Evolutionary conservation across 2,329 filamentous ascomycete species (phyloP).

Genomic region (Mycosphaerella sp.): DNA sequence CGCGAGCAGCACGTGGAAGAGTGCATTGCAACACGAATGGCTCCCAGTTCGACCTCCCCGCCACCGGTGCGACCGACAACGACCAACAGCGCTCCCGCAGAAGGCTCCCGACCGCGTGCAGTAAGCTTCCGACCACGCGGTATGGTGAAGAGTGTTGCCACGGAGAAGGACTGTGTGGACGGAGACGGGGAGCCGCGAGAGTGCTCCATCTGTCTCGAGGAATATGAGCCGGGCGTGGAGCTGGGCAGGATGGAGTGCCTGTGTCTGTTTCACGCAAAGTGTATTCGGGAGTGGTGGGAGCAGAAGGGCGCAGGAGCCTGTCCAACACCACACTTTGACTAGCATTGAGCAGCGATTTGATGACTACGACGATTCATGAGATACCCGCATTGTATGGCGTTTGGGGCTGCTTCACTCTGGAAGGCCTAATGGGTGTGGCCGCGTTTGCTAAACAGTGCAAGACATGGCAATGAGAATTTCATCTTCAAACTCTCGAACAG

Average conservation of each 20-base stretch:
- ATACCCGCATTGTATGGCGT: not conserved
- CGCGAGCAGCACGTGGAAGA: slow-evolving; percentile 41
- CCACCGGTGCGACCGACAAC: slow-evolving; percentile 15
- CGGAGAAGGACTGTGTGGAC: slow-evolving; percentile 57
- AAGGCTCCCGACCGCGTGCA: slow-evolving; percentile 20
- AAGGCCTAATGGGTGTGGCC: no score
- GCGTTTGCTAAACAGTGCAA: no score
- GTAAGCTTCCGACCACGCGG: slow-evolving; percentile 33
- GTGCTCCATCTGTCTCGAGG: slow-evolving; percentile 60
- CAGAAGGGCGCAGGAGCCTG: slow-evolving; percentile 50
- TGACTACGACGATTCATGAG: not conserved
- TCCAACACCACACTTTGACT: slow-evolving; percentile 43
- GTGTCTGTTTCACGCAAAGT: slow-evolving; percentile 57
- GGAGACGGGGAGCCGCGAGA: slow-evolving; percentile 47
- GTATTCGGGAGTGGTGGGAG: slow-evolving; percentile 56
- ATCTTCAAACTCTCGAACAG: no score
- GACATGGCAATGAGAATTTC: no score
- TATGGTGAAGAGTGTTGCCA: slow-evolving; percentile 51
- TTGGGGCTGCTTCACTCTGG: no score
- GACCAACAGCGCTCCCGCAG: slow-evolving; percentile 6
- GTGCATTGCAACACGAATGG: slow-evolving; percentile 29
- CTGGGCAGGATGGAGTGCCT: slow-evolving; percentile 56
- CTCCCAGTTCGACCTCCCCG: slow-evolving; percentile 6
- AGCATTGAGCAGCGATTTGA: not conserved
- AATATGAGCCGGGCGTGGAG: slow-evolving; percentile 54